Conservation (phyloP, 2,329 filamentous ascomycete species). For the Malbranchea cinnamomea region DNA sequence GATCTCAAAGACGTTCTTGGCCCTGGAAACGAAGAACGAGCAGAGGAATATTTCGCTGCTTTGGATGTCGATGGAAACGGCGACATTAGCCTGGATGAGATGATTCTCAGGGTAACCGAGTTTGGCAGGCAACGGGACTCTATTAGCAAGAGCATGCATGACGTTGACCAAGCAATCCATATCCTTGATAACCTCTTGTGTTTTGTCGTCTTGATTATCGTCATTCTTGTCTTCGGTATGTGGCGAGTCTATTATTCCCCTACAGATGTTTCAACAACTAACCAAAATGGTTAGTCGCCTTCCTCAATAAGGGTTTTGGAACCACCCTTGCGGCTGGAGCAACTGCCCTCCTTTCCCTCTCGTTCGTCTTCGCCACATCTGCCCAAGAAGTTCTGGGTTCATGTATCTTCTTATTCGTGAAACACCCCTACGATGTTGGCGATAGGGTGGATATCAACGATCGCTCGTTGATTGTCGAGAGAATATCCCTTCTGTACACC, state of each 20-base stretch:
- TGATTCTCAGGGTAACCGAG: conserved; percentile 74
- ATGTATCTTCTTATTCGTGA: conserved; percentile 97
- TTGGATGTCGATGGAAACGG: conserved; percentile 83
- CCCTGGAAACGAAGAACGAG: conserved; percentile 54
- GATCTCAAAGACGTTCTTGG: conserved; percentile 85
- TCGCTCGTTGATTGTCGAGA: conserved; percentile 67
- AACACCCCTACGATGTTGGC: conserved; percentile 92
- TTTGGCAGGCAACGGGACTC: conserved; percentile 76
- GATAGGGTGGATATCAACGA: conserved; percentile 71
- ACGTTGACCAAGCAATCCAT: conserved; percentile 85
- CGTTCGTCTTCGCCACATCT: conserved; percentile 87
- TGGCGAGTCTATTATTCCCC: conserved; percentile 13
- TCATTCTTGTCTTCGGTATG: conserved; percentile 68
- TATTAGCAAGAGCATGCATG: conserved; percentile 86
- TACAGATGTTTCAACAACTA: conserved; percentile 9
- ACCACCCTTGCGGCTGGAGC: conserved; percentile 79
- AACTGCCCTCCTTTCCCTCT: conserved; percentile 84
- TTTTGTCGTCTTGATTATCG: conserved; percentile 64
- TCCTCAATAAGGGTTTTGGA: conserved; percentile 74
- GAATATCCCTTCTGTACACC: conserved; percentile 86
- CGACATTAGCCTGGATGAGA: conserved; percentile 89
- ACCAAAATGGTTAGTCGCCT: conserved; percentile 44
- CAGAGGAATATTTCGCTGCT: conserved; percentile 67
- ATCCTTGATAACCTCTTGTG: conserved; percentile 79
- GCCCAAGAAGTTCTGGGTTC: conserved; percentile 93